phyloP scores from a whole-genome alignment of 352 stramenopile genomes.

The Pythium utonaiense region DNA sequence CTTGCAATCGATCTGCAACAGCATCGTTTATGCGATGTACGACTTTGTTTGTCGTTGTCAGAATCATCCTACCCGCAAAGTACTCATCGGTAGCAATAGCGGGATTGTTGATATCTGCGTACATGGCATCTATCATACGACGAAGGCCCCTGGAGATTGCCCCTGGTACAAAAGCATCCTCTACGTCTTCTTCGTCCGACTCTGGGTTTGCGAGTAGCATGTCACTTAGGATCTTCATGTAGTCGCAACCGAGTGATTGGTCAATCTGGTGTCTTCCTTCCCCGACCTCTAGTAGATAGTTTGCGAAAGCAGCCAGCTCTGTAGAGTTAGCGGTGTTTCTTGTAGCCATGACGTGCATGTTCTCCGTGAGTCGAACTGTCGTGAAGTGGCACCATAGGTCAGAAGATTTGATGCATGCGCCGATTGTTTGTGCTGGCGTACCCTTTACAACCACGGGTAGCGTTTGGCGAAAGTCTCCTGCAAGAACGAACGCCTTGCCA shows the following conservation, averaged over 20 bases:
- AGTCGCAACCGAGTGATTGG: too few species aligned
- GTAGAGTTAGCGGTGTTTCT: too few species aligned
- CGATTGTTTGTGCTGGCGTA: not conserved
- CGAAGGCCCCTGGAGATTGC: not conserved
- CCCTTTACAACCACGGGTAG: not conserved
- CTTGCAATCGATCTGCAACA: conserved; percentile 5
- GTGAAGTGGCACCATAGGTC: not conserved
- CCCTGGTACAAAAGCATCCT: not conserved
- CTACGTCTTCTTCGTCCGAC: not conserved
- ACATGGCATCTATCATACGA: conserved; percentile 13
- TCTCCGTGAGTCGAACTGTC: not conserved
- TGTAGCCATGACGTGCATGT: not conserved
- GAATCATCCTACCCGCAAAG: conserved; percentile 12
- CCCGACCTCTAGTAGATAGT: too few species aligned
- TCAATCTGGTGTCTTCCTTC: too few species aligned
- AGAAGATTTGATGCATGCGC: not conserved
- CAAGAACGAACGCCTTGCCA: not conserved
- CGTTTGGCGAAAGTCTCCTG: not conserved
- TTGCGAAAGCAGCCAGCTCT: too few species aligned
- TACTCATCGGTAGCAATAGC: conserved; percentile 11
- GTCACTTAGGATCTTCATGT: too few species aligned
- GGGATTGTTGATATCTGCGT: conserved; percentile 9
- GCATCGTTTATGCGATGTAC: conserved; percentile 14
- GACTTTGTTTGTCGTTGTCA: conserved; percentile 14
- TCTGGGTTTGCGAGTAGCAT: conserved; percentile 9